phyloP scores from a whole-genome alignment of 2,329 filamentous ascomycete species.

The Penicillium sp. region DNA sequence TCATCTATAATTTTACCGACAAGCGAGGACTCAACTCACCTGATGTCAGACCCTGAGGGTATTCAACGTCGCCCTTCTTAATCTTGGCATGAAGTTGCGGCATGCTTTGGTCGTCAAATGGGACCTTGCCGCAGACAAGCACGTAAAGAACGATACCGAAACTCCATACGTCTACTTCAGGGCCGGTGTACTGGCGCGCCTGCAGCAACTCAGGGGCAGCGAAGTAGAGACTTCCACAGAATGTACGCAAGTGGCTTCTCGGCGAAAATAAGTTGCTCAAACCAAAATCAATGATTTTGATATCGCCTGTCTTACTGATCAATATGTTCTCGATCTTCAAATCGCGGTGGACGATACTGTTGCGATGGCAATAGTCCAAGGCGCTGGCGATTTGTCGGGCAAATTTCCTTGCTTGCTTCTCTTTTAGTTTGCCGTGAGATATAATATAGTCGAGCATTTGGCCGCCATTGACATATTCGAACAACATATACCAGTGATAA shows the following conservation, averaged over 20 bases:
- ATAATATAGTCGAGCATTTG: slow-evolving; percentile 99
- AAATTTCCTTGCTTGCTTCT: slow-evolving; percentile 97
- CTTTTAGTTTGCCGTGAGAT: slow-evolving; percentile 92
- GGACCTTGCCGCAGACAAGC: slow-evolving; percentile 93
- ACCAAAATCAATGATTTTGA: slow-evolving; percentile 99
- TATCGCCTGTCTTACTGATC: slow-evolving; percentile 97
- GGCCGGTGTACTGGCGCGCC: slow-evolving; percentile 88
- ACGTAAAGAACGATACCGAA: slow-evolving; percentile 98
- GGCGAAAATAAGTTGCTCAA: slow-evolving; percentile 94
- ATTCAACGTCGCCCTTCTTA: slow-evolving; percentile 94
- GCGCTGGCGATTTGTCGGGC: slow-evolving; percentile 95
- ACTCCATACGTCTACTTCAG: slow-evolving; percentile 97
- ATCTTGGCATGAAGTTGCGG: slow-evolving; percentile 97
- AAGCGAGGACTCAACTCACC: slow-evolving; percentile 54
- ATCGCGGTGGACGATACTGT: slow-evolving; percentile 96
- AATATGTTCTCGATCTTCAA: slow-evolving; percentile 99
- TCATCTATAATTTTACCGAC: slow-evolving; percentile 15
- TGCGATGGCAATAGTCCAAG: slow-evolving; percentile 93
- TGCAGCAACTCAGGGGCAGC: slow-evolving; percentile 92
- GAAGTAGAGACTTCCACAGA: slow-evolving; percentile 96
- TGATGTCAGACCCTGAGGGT: slow-evolving; percentile 84
- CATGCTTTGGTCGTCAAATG: slow-evolving; percentile 99
- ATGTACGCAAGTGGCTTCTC: slow-evolving; percentile 81
- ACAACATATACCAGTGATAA: slow-evolving; percentile 99
- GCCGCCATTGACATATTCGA: slow-evolving; percentile 96